Percentiles rank a stretch among this genome's conserved stretches.
Conservation (phyloP, 2,329 filamentous ascomycete genomes). For the Helotiales sp. region DNA sequence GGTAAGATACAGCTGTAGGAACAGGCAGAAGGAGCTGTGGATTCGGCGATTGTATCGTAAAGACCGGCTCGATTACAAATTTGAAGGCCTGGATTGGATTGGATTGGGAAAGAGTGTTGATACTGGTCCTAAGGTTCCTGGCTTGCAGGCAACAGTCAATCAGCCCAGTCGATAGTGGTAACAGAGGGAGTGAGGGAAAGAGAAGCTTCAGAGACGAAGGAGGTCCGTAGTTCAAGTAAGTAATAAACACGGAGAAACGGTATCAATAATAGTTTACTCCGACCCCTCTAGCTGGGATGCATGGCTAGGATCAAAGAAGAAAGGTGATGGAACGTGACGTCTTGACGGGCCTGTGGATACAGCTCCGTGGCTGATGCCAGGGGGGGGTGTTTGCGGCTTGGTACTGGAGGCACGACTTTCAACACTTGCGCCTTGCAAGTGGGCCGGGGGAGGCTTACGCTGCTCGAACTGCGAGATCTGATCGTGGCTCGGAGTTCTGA, state of each 20-base stretch:
- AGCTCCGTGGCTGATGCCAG: neutral
- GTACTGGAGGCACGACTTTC: neutral
- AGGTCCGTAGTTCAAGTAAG: neutral
- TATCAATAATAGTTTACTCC: constrained; percentile 5
- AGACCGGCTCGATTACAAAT: constrained; percentile 9
- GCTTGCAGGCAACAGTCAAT: constrained; percentile 4
- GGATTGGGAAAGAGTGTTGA: constrained; percentile 3
- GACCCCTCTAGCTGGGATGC: constrained; percentile 4
- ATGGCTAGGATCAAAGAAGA: neutral
- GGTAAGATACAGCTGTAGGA: neutral
- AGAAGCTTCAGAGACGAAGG: neutral
- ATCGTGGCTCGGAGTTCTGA: neutral
- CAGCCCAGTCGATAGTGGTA: neutral
- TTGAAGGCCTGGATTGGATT: neutral
- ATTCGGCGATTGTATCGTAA: constrained; percentile 1
- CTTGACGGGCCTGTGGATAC: neutral
- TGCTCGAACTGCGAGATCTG: neutral
- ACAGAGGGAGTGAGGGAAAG: neutral
- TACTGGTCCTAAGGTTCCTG: neutral
- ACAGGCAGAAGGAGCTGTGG: neutral
- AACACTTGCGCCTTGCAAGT: neutral
- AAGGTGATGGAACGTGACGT: constrained; percentile 9
- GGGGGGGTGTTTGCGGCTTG: neutral
- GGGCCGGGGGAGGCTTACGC: neutral
- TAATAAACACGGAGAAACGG: neutral